Evolutionary conservation across 805 yeast genomes (phyloP), one percentile per base, ranked within the genome.

Genomic region (Saccharomycopsis sp.): DNA sequence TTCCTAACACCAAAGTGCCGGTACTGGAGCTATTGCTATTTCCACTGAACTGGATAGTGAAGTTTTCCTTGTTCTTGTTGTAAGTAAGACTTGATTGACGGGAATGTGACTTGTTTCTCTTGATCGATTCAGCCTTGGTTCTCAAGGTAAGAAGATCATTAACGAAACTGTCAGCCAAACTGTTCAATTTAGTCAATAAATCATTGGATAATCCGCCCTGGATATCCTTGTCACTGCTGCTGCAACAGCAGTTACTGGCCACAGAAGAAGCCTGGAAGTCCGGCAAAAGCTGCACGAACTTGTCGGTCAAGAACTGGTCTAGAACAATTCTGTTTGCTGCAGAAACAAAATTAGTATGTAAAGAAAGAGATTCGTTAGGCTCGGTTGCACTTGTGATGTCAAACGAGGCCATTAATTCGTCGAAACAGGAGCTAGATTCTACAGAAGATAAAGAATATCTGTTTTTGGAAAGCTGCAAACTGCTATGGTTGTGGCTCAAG

Each of bases 81-180:
- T 29, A 29, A 17, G 49, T 44, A 17, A 44, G 49, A 44, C 49
- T 44, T 44, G 49, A 44, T 44, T 44, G 49, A 5, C 49, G 19
- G 12, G 49, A 44, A 44, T 44, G 49, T 17, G 49, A 44, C 12
- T 44, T 44, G 22, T 44, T 44, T 44, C 49, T 44, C 49, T 44
- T 44, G 19, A 44, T 17, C 3, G 19, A 19, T 17, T 44, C 49
- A 44, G 49, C 49, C 12, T 44, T 44, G 22, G 19, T n/a, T 17
- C 20, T 44, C 22, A 44, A 44, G 8, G 49, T 19, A 7, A 19
- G 22, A 44, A 44, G 49, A 44, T 44, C 49, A 44, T 44, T 44
- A 12, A 17, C 22, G 7, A 44, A 44, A 44, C 22, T 44, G 20
- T 19, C 49, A 5, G 49, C 49, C 22, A 44, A 19, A 7, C 3